phyloP scores from a whole-genome alignment of 2,329 filamentous ascomycete genomes.

The Rutstroemia sp. region DNA sequence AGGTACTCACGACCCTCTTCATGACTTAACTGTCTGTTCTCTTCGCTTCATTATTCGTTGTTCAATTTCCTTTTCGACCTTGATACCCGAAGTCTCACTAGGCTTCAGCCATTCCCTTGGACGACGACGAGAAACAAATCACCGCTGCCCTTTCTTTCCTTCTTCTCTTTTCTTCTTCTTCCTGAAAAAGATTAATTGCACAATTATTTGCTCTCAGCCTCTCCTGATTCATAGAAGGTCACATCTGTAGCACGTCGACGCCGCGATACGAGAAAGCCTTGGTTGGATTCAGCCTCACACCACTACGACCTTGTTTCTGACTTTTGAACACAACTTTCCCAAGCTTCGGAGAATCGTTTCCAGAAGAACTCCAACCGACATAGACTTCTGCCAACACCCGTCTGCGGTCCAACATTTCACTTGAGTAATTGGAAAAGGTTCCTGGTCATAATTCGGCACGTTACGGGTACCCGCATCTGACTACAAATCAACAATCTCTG shows the following conservation, averaged over 20 bases:
- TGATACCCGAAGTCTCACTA: too few relatives aligned
- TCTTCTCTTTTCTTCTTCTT: too few relatives aligned
- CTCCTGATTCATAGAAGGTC: not conserved
- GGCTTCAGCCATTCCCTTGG: too few relatives aligned
- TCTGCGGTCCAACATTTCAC: conserved; percentile 13
- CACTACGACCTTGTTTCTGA: conserved; percentile 16
- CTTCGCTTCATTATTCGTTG: too few relatives aligned
- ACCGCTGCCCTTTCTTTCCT: too few relatives aligned
- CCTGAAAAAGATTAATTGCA: too few relatives aligned
- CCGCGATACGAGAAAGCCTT: not conserved
- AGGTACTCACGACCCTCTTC: too few relatives aligned
- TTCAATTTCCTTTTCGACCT: too few relatives aligned
- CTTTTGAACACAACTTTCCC: conserved; percentile 18
- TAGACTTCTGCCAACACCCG: conserved; percentile 21
- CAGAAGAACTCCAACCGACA: conserved; percentile 25
- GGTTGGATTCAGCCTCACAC: conserved; percentile 11
- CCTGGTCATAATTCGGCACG: conserved; percentile 20
- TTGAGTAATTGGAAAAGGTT: conserved; percentile 17
- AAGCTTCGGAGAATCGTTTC: conserved; percentile 21
- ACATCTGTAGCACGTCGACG: not conserved
- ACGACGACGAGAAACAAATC: too few relatives aligned
- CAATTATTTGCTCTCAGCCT: too few relatives aligned
- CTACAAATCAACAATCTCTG: conserved; percentile 24
- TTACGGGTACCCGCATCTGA: conserved; percentile 23
- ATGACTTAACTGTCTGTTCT: too few relatives aligned